phyloP scores from a whole-genome alignment of 257 asterid species.

The Solanum lycopersicoides region DNA sequence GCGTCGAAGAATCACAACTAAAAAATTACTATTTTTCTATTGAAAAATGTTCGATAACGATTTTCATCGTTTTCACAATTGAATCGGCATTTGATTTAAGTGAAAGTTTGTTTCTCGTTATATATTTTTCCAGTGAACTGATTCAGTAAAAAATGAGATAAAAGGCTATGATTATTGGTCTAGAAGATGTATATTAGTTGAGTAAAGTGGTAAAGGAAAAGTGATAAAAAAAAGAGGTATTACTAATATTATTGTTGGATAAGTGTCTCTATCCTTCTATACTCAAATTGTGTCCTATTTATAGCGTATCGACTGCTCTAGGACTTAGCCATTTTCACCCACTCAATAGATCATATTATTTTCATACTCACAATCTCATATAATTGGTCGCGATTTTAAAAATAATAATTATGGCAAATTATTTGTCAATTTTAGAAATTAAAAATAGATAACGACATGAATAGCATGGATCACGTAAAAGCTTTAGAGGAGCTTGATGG shows the following conservation, averaged over 20 bases:
- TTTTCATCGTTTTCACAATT: too few species aligned
- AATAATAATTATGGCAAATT: too few species aligned
- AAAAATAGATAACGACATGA: too few species aligned
- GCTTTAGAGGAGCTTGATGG: too few species aligned
- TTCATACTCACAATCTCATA: neutral
- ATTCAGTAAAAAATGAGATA: neutral
- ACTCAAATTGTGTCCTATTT: neutral
- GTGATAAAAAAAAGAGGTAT: neutral
- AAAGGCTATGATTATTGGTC: neutral
- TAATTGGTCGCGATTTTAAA: fast-evolving
- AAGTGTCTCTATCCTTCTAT: neutral
- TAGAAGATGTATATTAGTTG: neutral
- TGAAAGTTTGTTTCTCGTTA: neutral
- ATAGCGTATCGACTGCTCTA: neutral
- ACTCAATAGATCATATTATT: too few species aligned
- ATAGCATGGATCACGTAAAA: too few species aligned
- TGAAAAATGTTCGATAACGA: too few species aligned
- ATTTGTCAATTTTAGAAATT: too few species aligned
- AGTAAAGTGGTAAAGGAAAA: neutral
- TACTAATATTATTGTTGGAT: neutral
- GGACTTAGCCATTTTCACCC: too few species aligned
- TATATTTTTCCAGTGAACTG: too few species aligned
- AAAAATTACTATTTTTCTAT: too few species aligned
- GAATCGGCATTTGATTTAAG: neutral
- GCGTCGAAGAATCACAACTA: neutral